Evolutionary conservation across 805 yeast genomes (phyloP), one percentile per base, ranked within the genome.

Genomic region (Cyberlindnera misumaiensis): DNA sequence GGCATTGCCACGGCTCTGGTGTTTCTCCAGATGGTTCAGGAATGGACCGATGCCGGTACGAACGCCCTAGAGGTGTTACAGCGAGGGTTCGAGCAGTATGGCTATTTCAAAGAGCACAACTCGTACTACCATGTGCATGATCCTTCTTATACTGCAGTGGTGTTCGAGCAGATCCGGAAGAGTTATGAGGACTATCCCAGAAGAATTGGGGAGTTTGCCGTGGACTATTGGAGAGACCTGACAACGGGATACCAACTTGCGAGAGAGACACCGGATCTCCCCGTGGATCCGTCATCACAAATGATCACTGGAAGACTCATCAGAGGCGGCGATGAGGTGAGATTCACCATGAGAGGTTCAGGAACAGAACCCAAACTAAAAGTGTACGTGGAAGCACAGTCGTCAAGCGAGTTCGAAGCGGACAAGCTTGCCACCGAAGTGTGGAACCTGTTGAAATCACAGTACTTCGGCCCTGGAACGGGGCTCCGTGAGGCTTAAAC

Each of bases 351-450:
- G 35, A 71, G 98, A 38, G 97, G 97, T 0, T 86, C 96, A 3
- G 98, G 98, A 10, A 90, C 98, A 0, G 98, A 90, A 58, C 97
- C 97, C 3, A 90, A 90, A 57, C 66, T 90, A 46, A 90, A 90
- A 59, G 84, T 90, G 1, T 90, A 90, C 61, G 80, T 90, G 26
- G 98, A 90, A 55, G 93, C 94, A 0, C 60, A 60, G 30, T 70
- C 86, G 0, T 35, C 45, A 0, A 57, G 64, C 8, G 83, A 72
- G 32, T 52, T 42, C 0, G 54, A 59, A 4, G 84, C 96, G 0
- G 43, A 49, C 0, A 42, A 31, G 0, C 52, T 80, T 8, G 90
- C 95, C 0, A 60, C 60, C 13, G 58, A 64, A 15, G 82, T 86
- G 8, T 90, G 97, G 97, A 56, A 64, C 9, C 52, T 67, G 1